A percentile compares a stretch with the other conserved stretches of the same genome.
Evolutionary conservation across 805 yeast genomes (phyloP).

Genomic region (Wickerhamia fluorescens): DNA sequence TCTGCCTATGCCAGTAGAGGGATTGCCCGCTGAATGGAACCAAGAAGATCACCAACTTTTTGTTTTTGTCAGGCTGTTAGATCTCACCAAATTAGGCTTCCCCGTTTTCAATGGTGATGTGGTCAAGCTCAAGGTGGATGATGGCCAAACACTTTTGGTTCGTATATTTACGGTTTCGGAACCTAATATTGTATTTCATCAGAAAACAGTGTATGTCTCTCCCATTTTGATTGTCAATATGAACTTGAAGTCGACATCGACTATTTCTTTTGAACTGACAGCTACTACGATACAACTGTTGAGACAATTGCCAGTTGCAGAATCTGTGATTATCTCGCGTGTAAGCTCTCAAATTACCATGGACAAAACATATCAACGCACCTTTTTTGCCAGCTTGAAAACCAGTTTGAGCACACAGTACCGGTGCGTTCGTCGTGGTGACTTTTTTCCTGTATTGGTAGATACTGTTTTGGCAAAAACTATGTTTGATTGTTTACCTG

Average conservation of each 20-base stretch:
- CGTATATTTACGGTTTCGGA: conserved; percentile 56
- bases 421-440: conserved; percentile 58
- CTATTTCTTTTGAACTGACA: conserved; percentile 15
- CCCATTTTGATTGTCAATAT: conserved; percentile 54
- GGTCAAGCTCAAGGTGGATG: conserved; percentile 26
- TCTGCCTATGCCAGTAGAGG: conserved; percentile 17
- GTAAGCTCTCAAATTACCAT: conserved; percentile 64
- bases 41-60: conserved; percentile 34
- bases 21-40: conserved; percentile 14
- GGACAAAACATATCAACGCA: conserved; percentile 53
- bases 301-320: conserved; percentile 42
- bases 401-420: conserved; percentile 49
- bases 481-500: conserved; percentile 32
- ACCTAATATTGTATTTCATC: too few relatives aligned
- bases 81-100: conserved; percentile 42
- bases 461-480: conserved; percentile 63
- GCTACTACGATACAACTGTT: conserved; percentile 14
- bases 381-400: conserved; percentile 56
- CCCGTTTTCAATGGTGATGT: conserved; percentile 68
- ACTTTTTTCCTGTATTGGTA: conserved; percentile 68
- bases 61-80: conserved; percentile 38
- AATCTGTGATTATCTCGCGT: conserved; percentile 57
- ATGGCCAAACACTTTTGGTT: conserved; percentile 20
- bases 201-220: conserved; percentile 50
- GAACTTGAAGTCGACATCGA: conserved; percentile 20